Base-by-base conservation (phyloP, 2,329 filamentous ascomycete genomes). In the Stemphylium lycopersici region DNA sequence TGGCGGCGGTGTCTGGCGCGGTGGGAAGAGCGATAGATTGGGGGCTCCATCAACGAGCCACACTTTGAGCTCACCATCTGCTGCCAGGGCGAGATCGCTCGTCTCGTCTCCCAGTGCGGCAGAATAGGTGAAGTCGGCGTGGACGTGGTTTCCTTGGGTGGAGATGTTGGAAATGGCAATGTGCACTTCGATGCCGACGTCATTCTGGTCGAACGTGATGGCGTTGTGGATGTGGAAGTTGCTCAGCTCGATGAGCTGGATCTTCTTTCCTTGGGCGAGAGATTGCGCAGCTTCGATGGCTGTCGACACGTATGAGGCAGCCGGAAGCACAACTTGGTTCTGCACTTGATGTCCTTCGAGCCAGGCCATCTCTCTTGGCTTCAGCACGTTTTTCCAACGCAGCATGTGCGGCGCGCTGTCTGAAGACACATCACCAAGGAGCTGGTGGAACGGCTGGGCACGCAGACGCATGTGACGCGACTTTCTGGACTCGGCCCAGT, bases 331-430 rank as follows among this genome's bases (percentile, higher is more conserved):
- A 13, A 48, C 34, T 22, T 48, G 45, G 16, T 16, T 24, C n/a
- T 48, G 34, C n/a, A 48, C 18, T 15, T 32, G 32, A 32, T 48
- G 45, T 15, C 34, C 45, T 6, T 31, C 15, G 6, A 48, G 8
- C 45, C 45, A 48, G 18, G 29, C 13, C 46, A 49, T 41, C 46
- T 49, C 46, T 18, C 29, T 49, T 11, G 31, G 46, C 20, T 39
- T 39, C 6, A 49, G 29, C 8, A 49, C 4, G 3, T 49, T 49
- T 22, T 31, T 39, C 46, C 46, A 49, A 4, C 43, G 43, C 18
- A 46, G 18, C 6, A 37, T 37, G 16, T 46, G 32, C 6, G 32
- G 29, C 11, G 43, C 31, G 18, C 32, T 36, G 33, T 47, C 44
- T 3, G 22, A 13, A 13, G 34, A 18, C 7, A 15, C 18, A 8